These are phyloP conservation scores for Pseudofabraea citricarpa DNA, from an alignment of 2,329 filamentous ascomycete species.

Conservation along the genomic window DNA sequence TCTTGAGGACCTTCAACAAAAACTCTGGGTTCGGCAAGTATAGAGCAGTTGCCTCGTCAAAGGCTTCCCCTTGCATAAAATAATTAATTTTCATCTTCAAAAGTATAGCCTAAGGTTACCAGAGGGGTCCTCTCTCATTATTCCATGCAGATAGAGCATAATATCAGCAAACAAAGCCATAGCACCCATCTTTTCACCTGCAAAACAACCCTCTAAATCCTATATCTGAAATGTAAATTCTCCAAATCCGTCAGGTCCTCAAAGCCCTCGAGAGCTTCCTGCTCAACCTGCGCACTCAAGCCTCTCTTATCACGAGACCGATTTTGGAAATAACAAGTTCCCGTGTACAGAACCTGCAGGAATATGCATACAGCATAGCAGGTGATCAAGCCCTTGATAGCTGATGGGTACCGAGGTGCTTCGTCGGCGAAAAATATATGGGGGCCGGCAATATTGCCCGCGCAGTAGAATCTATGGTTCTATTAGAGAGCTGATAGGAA, in stretches of 20 bases:
- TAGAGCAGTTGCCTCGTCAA: too few relatives aligned
- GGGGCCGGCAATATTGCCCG: constrained; percentile 70
- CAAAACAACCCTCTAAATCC: constrained; percentile 3
- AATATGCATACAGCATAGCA: constrained; percentile 62
- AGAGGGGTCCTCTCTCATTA: too few relatives aligned
- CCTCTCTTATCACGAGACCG: constrained; percentile 38
- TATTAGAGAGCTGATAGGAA: constrained; percentile 60
- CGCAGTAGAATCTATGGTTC: constrained; percentile 67
- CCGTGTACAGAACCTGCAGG: constrained; percentile 41
- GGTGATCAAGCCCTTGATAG: constrained; percentile 65
- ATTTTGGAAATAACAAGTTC: constrained; percentile 56
- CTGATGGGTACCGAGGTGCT: constrained; percentile 57
- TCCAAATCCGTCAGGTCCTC: constrained; percentile 63
- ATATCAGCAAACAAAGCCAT: too few relatives aligned
- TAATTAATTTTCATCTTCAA: too few relatives aligned
- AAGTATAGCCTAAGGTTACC: too few relatives aligned
- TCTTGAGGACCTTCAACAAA: too few relatives aligned
- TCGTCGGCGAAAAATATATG: constrained; percentile 62
- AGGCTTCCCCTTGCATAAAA: too few relatives aligned
- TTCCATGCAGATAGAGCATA: too few relatives aligned
- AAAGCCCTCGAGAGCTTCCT: constrained; percentile 50
- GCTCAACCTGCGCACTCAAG: constrained; percentile 53
- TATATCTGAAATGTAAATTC: constrained; percentile 59
- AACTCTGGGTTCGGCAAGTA: too few relatives aligned
- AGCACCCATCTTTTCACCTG: too few relatives aligned